Evolutionary conservation across 441 rosid genomes (phyloP), one percentile per base, ranked within the genome.

Genomic region (Brassica hybrid): DNA sequence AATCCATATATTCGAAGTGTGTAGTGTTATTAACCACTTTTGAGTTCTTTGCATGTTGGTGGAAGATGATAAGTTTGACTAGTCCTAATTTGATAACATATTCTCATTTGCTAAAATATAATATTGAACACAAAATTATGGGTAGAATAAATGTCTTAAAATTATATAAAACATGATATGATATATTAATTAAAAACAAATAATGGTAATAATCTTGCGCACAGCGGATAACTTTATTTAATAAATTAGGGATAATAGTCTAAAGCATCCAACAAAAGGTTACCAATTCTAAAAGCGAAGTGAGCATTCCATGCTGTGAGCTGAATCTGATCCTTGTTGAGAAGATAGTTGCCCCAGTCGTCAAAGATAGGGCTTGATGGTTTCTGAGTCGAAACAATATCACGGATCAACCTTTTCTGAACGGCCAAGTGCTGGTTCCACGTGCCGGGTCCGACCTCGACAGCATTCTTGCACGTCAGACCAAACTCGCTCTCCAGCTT

Each of bases 401-500:
- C 62, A 66, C 23, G 17, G 17, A 23, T 32, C 36, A 32, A 32
- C 8, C 8, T 32, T 32, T 32, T 70, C 65, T 6, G 7, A 32
- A 6, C 56, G 68, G 36, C 8, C 48, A 41, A 4, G 48, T 41
- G 3, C 48, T 38, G 32, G 32, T 32, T 36, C 23, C 80, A 65
- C 74, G 18, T 80, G 73, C 67, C 38, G 11, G 52, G 64, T 12
- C 76, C 82, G 69, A 81, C 17, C 65, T 83, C 84, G 1, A 73
- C 76, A 27, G 56, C 71, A 67, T 74, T 83, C 10, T 50, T 16
- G 61, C 80, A 79, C 1, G 45, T 14, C 13, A 77, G 68, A 12
- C 86, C 83, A 14, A 79, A 83, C 78, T 79, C 86, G 1, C 32
- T 67, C 62, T 67, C 68, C 9, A 81, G 79, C 72, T 81, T 79